These are phyloP conservation scores for Camelina laxa DNA, from an alignment of 345 rosid genomes.

Conservation along the genomic window DNA sequence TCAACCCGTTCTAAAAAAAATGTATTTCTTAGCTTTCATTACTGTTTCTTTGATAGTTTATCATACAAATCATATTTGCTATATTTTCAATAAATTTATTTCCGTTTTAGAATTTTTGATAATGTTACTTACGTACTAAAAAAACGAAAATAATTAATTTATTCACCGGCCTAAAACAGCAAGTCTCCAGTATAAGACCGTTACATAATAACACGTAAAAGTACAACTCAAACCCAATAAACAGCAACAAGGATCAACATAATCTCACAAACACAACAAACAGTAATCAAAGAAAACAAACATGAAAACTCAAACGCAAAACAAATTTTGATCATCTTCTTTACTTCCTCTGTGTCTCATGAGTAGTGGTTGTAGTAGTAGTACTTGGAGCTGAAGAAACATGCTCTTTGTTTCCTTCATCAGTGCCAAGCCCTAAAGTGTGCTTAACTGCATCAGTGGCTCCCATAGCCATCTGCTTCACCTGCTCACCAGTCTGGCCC, in stretches of 20 bases:
- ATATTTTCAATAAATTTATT: too few relatives aligned
- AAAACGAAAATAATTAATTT: too few relatives aligned
- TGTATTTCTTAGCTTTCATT: too few relatives aligned
- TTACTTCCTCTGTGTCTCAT: constrained; percentile 25
- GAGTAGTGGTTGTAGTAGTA: constrained; percentile 27
- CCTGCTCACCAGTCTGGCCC: constrained; percentile 57
- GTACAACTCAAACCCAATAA: background rate
- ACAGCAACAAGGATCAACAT: constrained; percentile 1
- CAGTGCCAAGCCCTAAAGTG: constrained; percentile 51
- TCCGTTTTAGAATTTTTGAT: too few relatives aligned
- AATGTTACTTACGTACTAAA: too few relatives aligned
- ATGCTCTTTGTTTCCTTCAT: constrained; percentile 27
- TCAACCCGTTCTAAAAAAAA: too few relatives aligned
- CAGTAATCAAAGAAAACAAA: background rate
- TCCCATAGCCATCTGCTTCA: constrained; percentile 57
- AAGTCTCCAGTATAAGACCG: background rate
- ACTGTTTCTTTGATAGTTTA: too few relatives aligned
- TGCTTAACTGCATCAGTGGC: constrained; percentile 61
- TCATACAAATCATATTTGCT: too few relatives aligned
- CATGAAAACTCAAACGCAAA: background rate
- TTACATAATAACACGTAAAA: background rate
- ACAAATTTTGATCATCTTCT: background rate
- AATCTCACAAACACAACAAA: background rate
- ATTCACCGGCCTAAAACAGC: background rate
- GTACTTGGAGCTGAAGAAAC: constrained; percentile 22